phyloP scores from a whole-genome alignment of 192 early-diverging fungal genomes.

The Mortierella hygrophila region DNA sequence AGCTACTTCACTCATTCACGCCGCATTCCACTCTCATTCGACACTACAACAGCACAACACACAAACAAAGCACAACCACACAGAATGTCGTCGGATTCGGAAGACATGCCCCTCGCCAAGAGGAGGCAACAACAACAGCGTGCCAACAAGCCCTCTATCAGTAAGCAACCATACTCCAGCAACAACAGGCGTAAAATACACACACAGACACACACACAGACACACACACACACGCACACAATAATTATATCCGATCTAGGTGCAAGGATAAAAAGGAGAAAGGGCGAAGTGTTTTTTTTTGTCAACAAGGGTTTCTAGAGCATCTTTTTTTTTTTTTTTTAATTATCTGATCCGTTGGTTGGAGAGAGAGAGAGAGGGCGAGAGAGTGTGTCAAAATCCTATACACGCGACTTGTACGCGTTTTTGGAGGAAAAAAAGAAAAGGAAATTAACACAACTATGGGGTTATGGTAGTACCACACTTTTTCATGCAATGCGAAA shows the following conservation, averaged over 20 bases:
- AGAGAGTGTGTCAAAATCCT: not conserved
- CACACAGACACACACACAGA: too few relatives aligned
- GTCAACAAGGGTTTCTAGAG: not conserved
- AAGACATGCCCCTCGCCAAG: slow-evolving; percentile 57
- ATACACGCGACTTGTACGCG: not conserved
- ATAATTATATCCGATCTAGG: not conserved
- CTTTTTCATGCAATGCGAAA: too few relatives aligned
- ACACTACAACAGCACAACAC: not conserved
- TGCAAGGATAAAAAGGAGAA: not conserved
- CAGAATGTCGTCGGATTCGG: slow-evolving; percentile 57
- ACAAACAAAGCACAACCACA: not conserved
- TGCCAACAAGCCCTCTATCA: slow-evolving; percentile 16
- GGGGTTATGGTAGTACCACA: too few relatives aligned
- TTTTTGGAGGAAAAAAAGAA: not conserved
- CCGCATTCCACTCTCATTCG: not conserved
- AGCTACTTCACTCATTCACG: not conserved
- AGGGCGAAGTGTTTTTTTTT: not conserved
- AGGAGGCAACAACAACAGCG: slow-evolving; percentile 5
- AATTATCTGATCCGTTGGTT: not conserved
- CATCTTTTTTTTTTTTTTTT: not conserved
- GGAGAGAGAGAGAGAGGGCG: not conserved
- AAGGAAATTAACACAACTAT: not conserved
- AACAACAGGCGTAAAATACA: not conserved
- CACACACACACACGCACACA: not conserved
- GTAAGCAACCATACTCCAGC: slow-evolving; percentile 7